These are phyloP conservation scores for Botrytis sinoallii DNA, from an alignment of 2,329 filamentous ascomycete species.

Conservation along the genomic window DNA sequence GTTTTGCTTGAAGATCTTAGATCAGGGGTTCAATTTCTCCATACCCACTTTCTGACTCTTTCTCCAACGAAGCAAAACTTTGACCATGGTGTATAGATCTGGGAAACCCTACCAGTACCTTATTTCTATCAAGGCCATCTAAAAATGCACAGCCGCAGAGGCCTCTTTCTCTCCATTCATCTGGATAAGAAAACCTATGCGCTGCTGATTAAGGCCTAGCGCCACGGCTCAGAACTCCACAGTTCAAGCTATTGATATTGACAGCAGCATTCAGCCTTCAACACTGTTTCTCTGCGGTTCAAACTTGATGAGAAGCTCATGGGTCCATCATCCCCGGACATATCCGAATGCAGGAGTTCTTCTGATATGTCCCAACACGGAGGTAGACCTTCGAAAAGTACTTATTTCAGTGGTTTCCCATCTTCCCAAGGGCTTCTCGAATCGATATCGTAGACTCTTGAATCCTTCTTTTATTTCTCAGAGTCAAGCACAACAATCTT, in stretches of 20 bases:
- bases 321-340: background rate
- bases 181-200: background rate
- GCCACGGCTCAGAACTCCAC: background rate
- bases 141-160: background rate
- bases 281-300: background rate
- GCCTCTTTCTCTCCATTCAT: background rate
- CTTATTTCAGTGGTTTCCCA: background rate
- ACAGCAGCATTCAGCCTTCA: slow-evolving; percentile 3
- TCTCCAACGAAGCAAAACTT: background rate
- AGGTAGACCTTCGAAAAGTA: background rate
- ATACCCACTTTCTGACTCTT: background rate
- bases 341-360: background rate
- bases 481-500: background rate
- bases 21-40: background rate
- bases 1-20: background rate
- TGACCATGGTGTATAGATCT: background rate
- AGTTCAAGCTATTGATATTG: background rate
- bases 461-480: slow-evolving; percentile 3
- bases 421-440: background rate
- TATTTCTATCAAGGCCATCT: background rate
- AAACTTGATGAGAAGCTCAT: background rate
- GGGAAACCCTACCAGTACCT: background rate
- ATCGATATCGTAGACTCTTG: background rate
- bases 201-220: background rate
- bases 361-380: background rate